Evolutionary conservation across 164 flowering plant species (phyloP).

Genomic region (Vitis rotundifolia): DNA sequence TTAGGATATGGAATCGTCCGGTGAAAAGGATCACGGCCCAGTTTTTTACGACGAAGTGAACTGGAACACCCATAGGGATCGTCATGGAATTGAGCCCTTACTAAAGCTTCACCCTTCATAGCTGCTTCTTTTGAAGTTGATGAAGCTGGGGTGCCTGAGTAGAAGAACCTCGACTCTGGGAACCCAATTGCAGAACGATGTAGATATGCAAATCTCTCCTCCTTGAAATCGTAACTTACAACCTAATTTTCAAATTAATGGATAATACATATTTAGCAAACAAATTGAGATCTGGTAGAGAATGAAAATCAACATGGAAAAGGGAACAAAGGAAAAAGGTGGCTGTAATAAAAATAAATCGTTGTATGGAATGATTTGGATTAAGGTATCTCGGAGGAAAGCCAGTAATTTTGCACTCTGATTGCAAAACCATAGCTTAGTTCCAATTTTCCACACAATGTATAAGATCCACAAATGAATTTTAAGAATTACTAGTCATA

Average conservation of each 20-base stretch:
- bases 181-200: conserved; percentile 90
- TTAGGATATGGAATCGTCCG: conserved; percentile 87
- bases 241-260: conserved; percentile 45
- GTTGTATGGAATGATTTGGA: too few species aligned
- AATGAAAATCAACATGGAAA: neutral
- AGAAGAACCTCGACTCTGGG: conserved; percentile 77
- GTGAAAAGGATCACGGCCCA: conserved; percentile 89
- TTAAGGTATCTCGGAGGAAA: too few species aligned
- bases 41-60: conserved; percentile 66
- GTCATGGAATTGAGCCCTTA: conserved; percentile 69
- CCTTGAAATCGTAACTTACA: conserved; percentile 92
- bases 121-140: conserved; percentile 65
- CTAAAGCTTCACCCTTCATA: conserved; percentile 79
- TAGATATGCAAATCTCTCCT: conserved; percentile 73
- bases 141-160: conserved; percentile 78
- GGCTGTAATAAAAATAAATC: too few species aligned
- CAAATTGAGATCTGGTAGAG: neutral
- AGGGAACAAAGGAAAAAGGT: too few species aligned
- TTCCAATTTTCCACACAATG: too few species aligned
- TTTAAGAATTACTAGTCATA: too few species aligned
- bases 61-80: conserved; percentile 92
- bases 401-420: too few species aligned
- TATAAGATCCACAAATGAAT: too few species aligned
- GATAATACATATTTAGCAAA: neutral
- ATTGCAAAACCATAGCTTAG: too few species aligned